Evolutionary conservation across 2,329 filamentous ascomycete genomes (phyloP).

Genomic region (Fusarium subtropicale): DNA sequence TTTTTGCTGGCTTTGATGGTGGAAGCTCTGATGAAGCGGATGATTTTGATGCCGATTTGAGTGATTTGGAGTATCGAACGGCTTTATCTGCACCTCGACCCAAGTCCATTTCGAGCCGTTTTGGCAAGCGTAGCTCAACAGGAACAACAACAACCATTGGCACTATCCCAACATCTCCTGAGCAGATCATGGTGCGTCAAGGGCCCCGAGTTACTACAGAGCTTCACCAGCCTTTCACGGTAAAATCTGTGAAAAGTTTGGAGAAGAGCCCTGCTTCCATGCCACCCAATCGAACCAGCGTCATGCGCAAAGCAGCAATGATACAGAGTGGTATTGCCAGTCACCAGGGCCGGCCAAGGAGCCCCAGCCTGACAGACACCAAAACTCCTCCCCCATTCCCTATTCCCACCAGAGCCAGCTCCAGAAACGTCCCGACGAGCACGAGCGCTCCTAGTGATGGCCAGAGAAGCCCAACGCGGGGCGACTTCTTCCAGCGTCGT

Average conservation of each 20-base stretch:
- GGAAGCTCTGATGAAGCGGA: slow-evolving; percentile 75
- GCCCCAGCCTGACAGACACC: slow-evolving; percentile 71
- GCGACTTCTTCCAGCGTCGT: slow-evolving; percentile 67
- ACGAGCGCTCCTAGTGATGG: slow-evolving; percentile 77
- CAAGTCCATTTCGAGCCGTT: slow-evolving; percentile 53
- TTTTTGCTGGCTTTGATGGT: slow-evolving; percentile 88
- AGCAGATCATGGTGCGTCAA: slow-evolving; percentile 52
- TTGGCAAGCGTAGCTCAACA: slow-evolving; percentile 57
- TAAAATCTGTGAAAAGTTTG: slow-evolving; percentile 52
- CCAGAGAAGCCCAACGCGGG: slow-evolving; percentile 78
- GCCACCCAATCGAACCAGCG: slow-evolving; percentile 62
- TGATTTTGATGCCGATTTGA: slow-evolving; percentile 71
- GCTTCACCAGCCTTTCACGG: slow-evolving; percentile 58
- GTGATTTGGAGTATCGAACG: slow-evolving; percentile 75
- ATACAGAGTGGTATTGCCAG: slow-evolving; percentile 82
- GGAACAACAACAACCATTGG: slow-evolving; percentile 47
- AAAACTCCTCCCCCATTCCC: slow-evolving; percentile 87
- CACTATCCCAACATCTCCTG: slow-evolving; percentile 57
- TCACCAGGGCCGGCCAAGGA: slow-evolving; percentile 73
- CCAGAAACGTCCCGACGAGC: slow-evolving; percentile 75
- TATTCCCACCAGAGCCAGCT: slow-evolving; percentile 90
- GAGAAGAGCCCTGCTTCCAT: slow-evolving; percentile 55
- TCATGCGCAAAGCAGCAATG: slow-evolving; percentile 82
- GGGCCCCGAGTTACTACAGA: slow-evolving; percentile 53
- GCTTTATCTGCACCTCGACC: slow-evolving; percentile 73